A percentile compares a stretch with the other conserved stretches of the same genome.
Conservation (phyloP, 2,329 filamentous ascomycete genomes). For the Rachicladosporium sp. region DNA sequence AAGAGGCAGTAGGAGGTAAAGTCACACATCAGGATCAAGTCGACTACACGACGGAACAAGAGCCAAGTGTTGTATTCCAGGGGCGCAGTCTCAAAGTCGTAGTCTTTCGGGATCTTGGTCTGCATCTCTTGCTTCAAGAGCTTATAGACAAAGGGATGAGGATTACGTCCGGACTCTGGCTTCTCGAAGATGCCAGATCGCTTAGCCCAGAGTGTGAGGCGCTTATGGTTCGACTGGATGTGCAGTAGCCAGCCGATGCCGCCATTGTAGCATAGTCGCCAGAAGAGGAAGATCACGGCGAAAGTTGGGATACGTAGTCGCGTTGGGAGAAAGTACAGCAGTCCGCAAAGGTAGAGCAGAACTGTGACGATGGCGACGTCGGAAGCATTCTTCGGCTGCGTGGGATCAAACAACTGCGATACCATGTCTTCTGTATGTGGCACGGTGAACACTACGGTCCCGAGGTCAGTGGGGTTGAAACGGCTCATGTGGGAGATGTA, state of each 20-base stretch:
- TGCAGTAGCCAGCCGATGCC: conserved; percentile 85
- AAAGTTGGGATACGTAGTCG: conserved; percentile 63
- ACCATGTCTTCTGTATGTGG: conserved; percentile 98
- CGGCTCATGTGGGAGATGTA: too few species aligned
- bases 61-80: conserved; percentile 99
- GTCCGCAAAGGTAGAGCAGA: conserved; percentile 60
- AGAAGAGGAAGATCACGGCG: conserved; percentile 76
- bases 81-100: conserved; percentile 82
- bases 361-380: conserved; percentile 71
- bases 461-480: conserved; percentile 13
- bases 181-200: conserved; percentile 78
- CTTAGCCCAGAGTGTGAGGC: conserved; percentile 76
- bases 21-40: conserved; percentile 97
- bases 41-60: conserved; percentile 86
- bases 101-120: conserved; percentile 87
- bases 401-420: conserved; percentile 86
- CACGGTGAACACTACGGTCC: conserved; percentile 70
- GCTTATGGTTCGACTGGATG: conserved; percentile 79
- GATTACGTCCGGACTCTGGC: conserved; percentile 67
- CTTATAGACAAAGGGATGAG: conserved; percentile 67
- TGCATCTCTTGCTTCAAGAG: conserved; percentile 83
- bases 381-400: conserved; percentile 87
- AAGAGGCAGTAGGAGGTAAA: conserved; percentile 96
- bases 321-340: conserved; percentile 60
- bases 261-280: conserved; percentile 83